Evolutionary conservation across 768 basidiomycete species (phyloP), one percentile per base, ranked within the genome.

Genomic region (Tylopilus felleus): DNA sequence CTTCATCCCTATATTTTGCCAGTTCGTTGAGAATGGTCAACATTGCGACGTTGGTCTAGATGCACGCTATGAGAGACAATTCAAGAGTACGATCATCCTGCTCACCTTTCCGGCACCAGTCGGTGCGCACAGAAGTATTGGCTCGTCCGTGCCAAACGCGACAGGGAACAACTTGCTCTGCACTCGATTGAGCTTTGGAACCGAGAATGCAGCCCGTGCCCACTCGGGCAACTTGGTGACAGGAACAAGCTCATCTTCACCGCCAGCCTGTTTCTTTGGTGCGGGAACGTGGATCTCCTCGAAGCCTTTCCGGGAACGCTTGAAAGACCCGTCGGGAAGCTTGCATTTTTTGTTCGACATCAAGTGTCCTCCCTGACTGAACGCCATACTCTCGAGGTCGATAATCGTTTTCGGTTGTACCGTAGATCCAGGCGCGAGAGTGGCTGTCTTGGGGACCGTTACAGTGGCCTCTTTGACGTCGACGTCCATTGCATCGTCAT

Each of bases 271-370:
- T 55, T 85, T 80, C 75, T 95, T 95, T 10, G 94, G 94, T 0
- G 91, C 88, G 5, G 95, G 95, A 1, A 99, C 91, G 58, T 98
- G 94, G 29, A 99, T 95, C 70, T 99, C 97, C 69, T 98, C 97
- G 69, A 90, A 98, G 1, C 97, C 94, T 70, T 99, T 99, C 73
- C 88, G 86, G 17, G 90, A 82, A 43, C 96, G 88, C 74, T 98
- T 98, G 80, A 98, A 95, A 16, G 94, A 97, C 5, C 97, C 97
- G 38, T 97, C 93, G 0, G 97, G 97, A 4, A 98, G 84, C 68
- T 95, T 97, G 74, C 89, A 91, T 74, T 98, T 98, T 74, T 98
- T 98, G 76, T 98, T 98, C 16, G 92, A 92, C 96, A 98, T 99
- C 56, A 98, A 75, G 56, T 98, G 95, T 0, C 92, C 94, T 22